Evolutionary conservation across 345 rosid genomes (phyloP).

Genomic region (Boechera stricta): DNA sequence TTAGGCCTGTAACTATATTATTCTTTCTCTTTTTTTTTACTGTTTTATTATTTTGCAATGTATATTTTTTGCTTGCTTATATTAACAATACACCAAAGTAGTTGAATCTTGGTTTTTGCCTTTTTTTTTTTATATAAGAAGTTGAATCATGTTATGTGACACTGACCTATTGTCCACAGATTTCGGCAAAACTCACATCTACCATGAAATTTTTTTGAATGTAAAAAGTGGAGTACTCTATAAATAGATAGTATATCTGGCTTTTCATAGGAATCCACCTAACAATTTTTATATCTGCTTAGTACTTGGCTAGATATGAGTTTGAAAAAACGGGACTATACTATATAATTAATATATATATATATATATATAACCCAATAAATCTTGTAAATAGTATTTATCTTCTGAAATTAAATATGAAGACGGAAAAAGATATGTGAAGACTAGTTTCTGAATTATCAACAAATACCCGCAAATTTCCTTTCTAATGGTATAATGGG

Average conservation of each 20-base stretch:
- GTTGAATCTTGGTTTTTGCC: background rate
- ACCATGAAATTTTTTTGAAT: constrained; percentile 5
- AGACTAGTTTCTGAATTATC: background rate
- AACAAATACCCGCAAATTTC: background rate
- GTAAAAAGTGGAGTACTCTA: constrained; percentile 3
- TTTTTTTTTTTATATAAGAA: constrained; percentile 8
- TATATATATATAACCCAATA: background rate
- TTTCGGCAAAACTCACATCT: constrained; percentile 20
- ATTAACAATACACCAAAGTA: background rate
- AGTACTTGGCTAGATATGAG: background rate
- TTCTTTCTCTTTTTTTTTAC: background rate
- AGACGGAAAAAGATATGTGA: background rate
- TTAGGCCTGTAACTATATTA: no score
- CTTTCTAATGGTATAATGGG: background rate
- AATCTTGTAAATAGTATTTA: background rate
- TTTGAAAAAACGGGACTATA: background rate
- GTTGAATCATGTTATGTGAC: constrained; percentile 29
- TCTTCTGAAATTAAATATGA: background rate
- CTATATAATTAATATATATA: background rate
- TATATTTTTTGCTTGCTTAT: background rate
- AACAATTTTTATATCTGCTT: background rate
- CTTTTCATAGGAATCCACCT: constrained; percentile 21
- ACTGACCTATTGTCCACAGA: constrained; percentile 26
- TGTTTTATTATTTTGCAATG: background rate
- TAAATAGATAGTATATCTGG: constrained; percentile 9